Evolutionary conservation across 345 rosid species (phyloP).

Genomic region (Populus nigra): DNA sequence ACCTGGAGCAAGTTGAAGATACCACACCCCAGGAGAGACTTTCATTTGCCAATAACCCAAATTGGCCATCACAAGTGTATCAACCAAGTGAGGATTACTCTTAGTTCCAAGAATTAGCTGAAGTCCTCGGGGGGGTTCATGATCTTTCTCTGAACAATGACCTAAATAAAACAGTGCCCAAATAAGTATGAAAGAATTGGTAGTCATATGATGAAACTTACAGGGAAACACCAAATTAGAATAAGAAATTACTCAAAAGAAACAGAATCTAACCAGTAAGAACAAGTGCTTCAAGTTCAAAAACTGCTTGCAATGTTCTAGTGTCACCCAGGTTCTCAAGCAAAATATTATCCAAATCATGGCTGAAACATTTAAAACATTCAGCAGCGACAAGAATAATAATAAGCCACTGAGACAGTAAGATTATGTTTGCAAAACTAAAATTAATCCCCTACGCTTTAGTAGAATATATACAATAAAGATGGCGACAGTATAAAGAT

Average conservation of each 20-base stretch:
- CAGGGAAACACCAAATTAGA: background rate
- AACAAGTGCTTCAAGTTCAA: conserved; percentile 95
- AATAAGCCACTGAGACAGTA: conserved; percentile 9
- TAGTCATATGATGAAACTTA: background rate
- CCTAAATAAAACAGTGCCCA: conserved; percentile 41
- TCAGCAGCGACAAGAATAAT: conserved; percentile 15
- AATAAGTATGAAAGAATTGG: conserved; percentile 7
- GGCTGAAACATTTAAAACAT: conserved; percentile 55
- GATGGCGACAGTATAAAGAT: conserved; percentile 1
- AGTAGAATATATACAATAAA: background rate
- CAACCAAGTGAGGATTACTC: conserved; percentile 85
- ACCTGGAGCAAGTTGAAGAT: conserved; percentile 95
- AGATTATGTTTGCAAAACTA: background rate
- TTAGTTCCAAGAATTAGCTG: conserved; percentile 97
- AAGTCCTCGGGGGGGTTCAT: conserved; percentile 95
- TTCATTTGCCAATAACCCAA: conserved; percentile 99
- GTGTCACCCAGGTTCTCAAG: conserved; percentile 98
- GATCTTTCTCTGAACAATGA: conserved; percentile 97
- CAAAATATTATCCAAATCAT: conserved; percentile 95
- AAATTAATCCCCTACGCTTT: background rate
- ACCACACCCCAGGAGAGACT: conserved; percentile 98
- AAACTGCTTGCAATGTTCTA: conserved; percentile 93
- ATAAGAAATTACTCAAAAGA: background rate
- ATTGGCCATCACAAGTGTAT: conserved; percentile 98
- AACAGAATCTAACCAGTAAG: conserved; percentile 71